These are phyloP conservation scores for Vitis rotundifolia DNA, from an alignment of 164 flowering plant genomes.

Conservation along the genomic window DNA sequence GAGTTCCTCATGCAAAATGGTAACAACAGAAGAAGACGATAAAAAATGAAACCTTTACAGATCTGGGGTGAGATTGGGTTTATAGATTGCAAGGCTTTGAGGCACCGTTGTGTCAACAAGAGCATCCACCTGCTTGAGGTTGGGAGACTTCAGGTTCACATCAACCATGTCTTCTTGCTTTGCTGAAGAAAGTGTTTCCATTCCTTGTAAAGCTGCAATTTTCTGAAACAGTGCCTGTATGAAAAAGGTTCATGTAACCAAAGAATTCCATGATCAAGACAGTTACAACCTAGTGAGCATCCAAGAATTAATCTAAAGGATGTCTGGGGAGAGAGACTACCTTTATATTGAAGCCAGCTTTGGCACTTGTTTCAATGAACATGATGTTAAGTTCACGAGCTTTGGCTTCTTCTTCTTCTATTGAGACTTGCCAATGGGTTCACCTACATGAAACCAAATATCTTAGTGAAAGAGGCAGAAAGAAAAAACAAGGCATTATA, in stretches of 20 bases:
- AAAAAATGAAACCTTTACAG: slow-evolving; percentile 9
- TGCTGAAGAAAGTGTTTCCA: slow-evolving; percentile 73
- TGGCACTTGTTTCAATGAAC: slow-evolving; percentile 78
- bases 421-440: slow-evolving; percentile 54
- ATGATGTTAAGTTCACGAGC: slow-evolving; percentile 60
- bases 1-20: background rate
- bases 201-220: slow-evolving; percentile 82
- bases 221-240: slow-evolving; percentile 74
- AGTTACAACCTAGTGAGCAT: too few relatives aligned
- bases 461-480: too few relatives aligned
- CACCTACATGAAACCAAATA: too few relatives aligned
- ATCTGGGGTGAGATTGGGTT: slow-evolving; percentile 1
- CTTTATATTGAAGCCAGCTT: slow-evolving; percentile 65
- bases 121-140: slow-evolving; percentile 59
- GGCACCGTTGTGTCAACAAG: slow-evolving; percentile 40
- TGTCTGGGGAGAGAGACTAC: slow-evolving; percentile 12
- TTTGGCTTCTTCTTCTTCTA: slow-evolving; percentile 70
- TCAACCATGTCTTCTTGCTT: slow-evolving; percentile 86
- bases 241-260: slow-evolving; percentile 7
- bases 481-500: too few relatives aligned
- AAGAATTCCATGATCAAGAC: background rate
- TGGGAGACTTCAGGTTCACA: slow-evolving; percentile 67
- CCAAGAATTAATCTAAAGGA: background rate
- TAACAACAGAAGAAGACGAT: background rate
- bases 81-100: background rate